Conservation (phyloP, 2,329 filamentous ascomycete species). For the Trichoderma gracile region DNA sequence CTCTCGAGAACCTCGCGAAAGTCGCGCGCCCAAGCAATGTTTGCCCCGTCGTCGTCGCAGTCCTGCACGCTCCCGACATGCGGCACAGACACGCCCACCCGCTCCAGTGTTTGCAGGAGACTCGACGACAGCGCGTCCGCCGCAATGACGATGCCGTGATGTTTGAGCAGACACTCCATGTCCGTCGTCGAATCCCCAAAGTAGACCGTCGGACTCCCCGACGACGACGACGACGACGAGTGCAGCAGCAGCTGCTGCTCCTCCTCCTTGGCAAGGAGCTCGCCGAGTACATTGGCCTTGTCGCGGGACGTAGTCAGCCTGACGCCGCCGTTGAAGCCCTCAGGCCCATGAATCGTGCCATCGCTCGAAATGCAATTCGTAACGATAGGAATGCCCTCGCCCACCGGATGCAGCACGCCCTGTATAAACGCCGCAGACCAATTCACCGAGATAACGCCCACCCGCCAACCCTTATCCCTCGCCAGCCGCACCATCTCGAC, state of each 20-base stretch:
- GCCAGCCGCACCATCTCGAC: conserved; percentile 36
- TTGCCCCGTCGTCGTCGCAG: not conserved
- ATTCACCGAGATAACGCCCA: conserved; percentile 53
- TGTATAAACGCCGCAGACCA: conserved; percentile 52
- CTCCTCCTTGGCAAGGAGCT: not conserved
- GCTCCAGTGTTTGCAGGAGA: conserved; percentile 41
- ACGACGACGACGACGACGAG: not conserved
- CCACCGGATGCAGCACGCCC: conserved; percentile 42
- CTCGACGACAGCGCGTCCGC: conserved; percentile 35
- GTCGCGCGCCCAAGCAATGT: conserved; percentile 46
- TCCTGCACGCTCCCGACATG: conserved; percentile 37
- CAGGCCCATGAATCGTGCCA: conserved; percentile 47
- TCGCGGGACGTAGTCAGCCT: conserved; percentile 45
- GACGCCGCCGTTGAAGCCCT: conserved; percentile 30
- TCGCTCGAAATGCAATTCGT: conserved; percentile 47
- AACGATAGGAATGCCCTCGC: conserved; percentile 38
- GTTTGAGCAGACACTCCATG: conserved; percentile 52
- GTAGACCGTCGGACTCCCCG: conserved; percentile 39
- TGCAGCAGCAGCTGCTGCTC: not conserved
- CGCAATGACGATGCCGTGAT: conserved; percentile 51
- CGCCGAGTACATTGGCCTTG: conserved; percentile 43
- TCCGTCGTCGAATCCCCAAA: conserved; percentile 61
- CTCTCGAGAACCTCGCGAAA: conserved; percentile 46
- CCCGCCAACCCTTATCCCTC: conserved; percentile 38
- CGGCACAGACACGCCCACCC: conserved; percentile 43